A percentile compares a stretch with the other conserved stretches of the same genome.
phyloP scores from a whole-genome alignment of 2,329 filamentous ascomycete species.

The Pochonia chlamydosporia region DNA sequence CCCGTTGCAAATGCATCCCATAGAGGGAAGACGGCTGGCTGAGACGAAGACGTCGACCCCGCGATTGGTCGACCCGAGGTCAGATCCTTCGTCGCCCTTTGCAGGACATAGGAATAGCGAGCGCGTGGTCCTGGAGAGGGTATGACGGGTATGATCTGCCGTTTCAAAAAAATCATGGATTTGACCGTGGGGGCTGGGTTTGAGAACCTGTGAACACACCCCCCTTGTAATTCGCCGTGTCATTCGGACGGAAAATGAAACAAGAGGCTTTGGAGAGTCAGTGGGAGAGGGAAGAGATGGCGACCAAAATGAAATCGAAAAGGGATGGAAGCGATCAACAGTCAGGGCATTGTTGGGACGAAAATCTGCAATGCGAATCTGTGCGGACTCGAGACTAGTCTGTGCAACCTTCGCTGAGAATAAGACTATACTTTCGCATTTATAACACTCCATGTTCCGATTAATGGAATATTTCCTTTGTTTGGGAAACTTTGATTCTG shows the following conservation, averaged over 20 bases:
- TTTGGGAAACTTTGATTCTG: not conserved
- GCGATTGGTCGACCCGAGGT: slow-evolving; percentile 35
- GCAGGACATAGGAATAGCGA: slow-evolving; percentile 46
- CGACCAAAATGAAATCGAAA: not conserved
- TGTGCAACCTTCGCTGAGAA: not conserved
- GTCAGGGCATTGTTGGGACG: too few relatives aligned
- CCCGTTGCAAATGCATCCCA: slow-evolving; percentile 36
- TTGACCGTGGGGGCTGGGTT: not conserved
- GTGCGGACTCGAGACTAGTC: not conserved
- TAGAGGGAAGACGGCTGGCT: slow-evolving; percentile 16
- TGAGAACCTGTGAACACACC: too few relatives aligned
- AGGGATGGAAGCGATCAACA: too few relatives aligned
- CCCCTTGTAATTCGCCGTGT: not conserved
- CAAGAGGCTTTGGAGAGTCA: not conserved
- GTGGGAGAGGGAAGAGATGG: not conserved
- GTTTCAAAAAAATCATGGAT: not conserved
- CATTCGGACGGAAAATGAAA: not conserved
- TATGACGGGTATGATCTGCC: slow-evolving; percentile 16
- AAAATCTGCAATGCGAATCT: not conserved
- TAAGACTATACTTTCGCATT: not conserved
- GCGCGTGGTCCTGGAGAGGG: slow-evolving; percentile 44
- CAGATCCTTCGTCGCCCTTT: slow-evolving; percentile 22
- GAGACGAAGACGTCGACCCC: slow-evolving; percentile 39
- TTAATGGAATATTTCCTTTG: not conserved
- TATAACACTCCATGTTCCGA: not conserved